Percentiles rank a stretch among this genome's conserved stretches.
These are phyloP conservation scores for Castanea crenata DNA, from an alignment of 306 rosid genomes.

Conservation along the genomic window DNA sequence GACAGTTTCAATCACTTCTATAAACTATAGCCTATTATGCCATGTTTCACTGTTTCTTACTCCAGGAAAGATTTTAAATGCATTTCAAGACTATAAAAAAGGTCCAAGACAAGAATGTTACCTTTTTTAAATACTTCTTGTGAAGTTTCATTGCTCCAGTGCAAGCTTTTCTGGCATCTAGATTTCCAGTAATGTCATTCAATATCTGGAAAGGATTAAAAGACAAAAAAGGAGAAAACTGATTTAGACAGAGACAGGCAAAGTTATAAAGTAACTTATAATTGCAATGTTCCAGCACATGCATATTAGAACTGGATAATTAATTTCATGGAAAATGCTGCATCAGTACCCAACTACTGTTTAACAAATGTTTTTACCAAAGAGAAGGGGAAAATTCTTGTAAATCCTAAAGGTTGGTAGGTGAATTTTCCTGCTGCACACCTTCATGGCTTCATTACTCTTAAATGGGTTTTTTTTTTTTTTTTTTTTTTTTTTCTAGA, in stretches of 20 bases:
- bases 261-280: background rate
- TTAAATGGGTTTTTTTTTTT: background rate
- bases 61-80: background rate
- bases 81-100: background rate
- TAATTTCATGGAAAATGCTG: background rate
- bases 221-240: constrained; percentile 1
- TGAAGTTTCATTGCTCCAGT: constrained; percentile 96
- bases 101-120: constrained; percentile 23
- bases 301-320: background rate
- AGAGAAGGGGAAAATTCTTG: background rate
- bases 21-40: background rate
- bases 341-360: background rate
- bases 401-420: background rate
- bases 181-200: constrained; percentile 86
- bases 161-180: constrained; percentile 97
- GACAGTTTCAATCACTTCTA: background rate
- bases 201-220: constrained; percentile 60
- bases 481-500: background rate
- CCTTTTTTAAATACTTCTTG: constrained; percentile 90
- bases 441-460: background rate
- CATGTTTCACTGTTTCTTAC: background rate
- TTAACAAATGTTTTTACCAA: background rate
- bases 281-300: background rate
- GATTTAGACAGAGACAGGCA: background rate
- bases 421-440: background rate